Evolutionary conservation across 2,329 filamentous ascomycete species (phyloP).

Genomic region (Podosphaera xanthii): DNA sequence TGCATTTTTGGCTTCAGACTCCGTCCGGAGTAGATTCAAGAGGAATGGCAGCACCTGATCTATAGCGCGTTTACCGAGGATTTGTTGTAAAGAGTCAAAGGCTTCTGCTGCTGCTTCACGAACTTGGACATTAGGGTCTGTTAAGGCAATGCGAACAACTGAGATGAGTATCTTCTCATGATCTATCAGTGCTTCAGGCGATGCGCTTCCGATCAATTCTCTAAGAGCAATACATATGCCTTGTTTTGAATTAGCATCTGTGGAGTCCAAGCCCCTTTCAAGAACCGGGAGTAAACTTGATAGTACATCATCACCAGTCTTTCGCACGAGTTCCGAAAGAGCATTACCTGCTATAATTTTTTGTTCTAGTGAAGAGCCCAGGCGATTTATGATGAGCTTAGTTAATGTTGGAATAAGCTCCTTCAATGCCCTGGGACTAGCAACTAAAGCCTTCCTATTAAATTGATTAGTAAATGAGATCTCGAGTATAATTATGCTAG

Average conservation of each 20-base stretch:
- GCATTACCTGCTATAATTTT: constrained; percentile 97
- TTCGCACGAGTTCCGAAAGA: constrained; percentile 85
- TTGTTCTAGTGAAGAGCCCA: constrained; percentile 92
- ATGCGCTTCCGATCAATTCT: constrained; percentile 77
- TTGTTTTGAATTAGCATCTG: constrained; percentile 80
- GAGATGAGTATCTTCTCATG: constrained; percentile 90
- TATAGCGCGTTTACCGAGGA: constrained; percentile 80
- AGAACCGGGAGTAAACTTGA: constrained; percentile 73
- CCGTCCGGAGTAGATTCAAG: constrained; percentile 66
- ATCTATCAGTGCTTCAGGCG: constrained; percentile 71
- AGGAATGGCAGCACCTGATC: constrained; percentile 89
- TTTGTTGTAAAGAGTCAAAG: constrained; percentile 84
- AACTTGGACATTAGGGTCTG: constrained; percentile 73
- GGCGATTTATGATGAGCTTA: constrained; percentile 76
- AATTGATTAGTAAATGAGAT: not conserved
- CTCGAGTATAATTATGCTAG: not conserved
- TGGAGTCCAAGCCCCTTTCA: constrained; percentile 76
- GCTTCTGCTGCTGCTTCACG: constrained; percentile 90
- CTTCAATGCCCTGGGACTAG: constrained; percentile 76
- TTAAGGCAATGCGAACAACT: constrained; percentile 78
- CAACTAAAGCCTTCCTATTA: constrained; percentile 15
- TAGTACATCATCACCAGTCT: constrained; percentile 83
- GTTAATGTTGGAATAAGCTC: constrained; percentile 88
- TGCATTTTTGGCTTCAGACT: constrained; percentile 76
- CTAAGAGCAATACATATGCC: constrained; percentile 92